Conservation (phyloP, 305 asterid species). For the Solanum chacoense region DNA sequence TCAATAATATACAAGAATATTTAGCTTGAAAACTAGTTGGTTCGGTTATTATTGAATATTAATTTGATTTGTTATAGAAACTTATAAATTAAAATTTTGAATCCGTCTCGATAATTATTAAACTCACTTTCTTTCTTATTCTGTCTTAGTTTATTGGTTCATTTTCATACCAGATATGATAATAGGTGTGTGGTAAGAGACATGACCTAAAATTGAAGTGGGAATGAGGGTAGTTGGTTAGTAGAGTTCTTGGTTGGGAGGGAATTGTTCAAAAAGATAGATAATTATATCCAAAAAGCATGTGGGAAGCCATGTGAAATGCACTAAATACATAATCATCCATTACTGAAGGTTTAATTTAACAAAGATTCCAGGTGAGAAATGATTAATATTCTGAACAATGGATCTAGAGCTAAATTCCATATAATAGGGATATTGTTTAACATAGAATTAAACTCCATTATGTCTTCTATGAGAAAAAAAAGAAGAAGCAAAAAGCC, state of each 20-base stretch:
- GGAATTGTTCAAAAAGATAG: background rate
- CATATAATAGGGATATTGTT: background rate
- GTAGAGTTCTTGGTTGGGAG: slow-evolving; percentile 10
- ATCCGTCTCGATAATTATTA: background rate
- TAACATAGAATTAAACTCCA: background rate
- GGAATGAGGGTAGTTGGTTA: slow-evolving; percentile 17
- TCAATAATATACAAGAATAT: background rate
- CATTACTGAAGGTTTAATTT: slow-evolving; percentile 6
- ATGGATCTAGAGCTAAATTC: slow-evolving; percentile 20
- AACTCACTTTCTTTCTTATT: background rate
- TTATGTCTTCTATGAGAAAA: background rate
- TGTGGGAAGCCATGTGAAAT: slow-evolving; percentile 64
- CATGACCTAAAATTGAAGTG: slow-evolving; percentile 1
- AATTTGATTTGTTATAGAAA: background rate
- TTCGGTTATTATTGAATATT: background rate
- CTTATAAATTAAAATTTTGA: background rate
- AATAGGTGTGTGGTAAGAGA: background rate
- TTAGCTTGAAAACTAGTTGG: background rate
- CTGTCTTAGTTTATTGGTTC: background rate
- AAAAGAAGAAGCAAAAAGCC: background rate
- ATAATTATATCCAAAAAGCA: slow-evolving; percentile 11
- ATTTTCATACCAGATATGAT: background rate
- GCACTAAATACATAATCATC: slow-evolving; percentile 21
- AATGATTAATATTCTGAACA: slow-evolving; percentile 28
- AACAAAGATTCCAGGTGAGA: slow-evolving; percentile 21